Percentiles rank a stretch among this genome's conserved stretches.
These are phyloP conservation scores for Xerocomellus chrysenteron DNA, from an alignment of 768 basidiomycete species.

Conservation along the genomic window DNA sequence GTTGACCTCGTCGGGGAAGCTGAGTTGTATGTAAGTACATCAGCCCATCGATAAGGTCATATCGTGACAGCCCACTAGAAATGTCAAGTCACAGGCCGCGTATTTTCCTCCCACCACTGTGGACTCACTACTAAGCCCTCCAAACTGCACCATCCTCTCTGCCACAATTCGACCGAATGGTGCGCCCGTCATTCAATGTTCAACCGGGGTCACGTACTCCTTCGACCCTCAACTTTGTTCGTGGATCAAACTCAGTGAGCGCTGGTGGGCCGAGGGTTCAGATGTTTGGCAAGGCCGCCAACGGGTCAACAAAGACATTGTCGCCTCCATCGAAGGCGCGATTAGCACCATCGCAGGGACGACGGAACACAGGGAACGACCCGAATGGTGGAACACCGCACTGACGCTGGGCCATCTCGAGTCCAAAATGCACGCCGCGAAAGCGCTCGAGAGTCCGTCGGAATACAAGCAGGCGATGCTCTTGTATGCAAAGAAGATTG, in stretches of 20 bases:
- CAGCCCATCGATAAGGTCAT: neutral
- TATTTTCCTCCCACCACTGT: slow-evolving; percentile 69
- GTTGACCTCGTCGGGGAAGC: slow-evolving; percentile 66
- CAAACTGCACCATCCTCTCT: slow-evolving; percentile 60
- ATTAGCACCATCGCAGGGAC: slow-evolving; percentile 43
- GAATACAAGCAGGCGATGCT: slow-evolving; percentile 81
- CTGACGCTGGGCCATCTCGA: slow-evolving; percentile 89
- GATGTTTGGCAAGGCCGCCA: slow-evolving; percentile 80
- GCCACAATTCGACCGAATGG: slow-evolving; percentile 78
- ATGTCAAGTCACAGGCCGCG: slow-evolving; percentile 64
- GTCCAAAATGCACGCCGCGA: slow-evolving; percentile 72
- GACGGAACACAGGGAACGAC: slow-evolving; percentile 48
- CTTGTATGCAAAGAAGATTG: slow-evolving; percentile 79
- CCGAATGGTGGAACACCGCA: slow-evolving; percentile 81
- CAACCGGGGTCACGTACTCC: slow-evolving; percentile 75
- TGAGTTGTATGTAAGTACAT: slow-evolving; percentile 69
- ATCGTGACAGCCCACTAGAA: slow-evolving; percentile 48
- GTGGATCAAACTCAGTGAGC: slow-evolving; percentile 76
- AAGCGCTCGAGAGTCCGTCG: slow-evolving; percentile 70
- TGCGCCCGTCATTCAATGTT: slow-evolving; percentile 70
- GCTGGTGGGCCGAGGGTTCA: slow-evolving; percentile 85
- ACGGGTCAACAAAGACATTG: slow-evolving; percentile 51
- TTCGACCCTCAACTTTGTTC: slow-evolving; percentile 66
- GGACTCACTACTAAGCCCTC: slow-evolving; percentile 52
- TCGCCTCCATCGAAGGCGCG: slow-evolving; percentile 54